These are phyloP conservation scores for Tritrichomonas foetus DNA, from an alignment of 208 protist genomes.

Conservation along the genomic window DNA sequence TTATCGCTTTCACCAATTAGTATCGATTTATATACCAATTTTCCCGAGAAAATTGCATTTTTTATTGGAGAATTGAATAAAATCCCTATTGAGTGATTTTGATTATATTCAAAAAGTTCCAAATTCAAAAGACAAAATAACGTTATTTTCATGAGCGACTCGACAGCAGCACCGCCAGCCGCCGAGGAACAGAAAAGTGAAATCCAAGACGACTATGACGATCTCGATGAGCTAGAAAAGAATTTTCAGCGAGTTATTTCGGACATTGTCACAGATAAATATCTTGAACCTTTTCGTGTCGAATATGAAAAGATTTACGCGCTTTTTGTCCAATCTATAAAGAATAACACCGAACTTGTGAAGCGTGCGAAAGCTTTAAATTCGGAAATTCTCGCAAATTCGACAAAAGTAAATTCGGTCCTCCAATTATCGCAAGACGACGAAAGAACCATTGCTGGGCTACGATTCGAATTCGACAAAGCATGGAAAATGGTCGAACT, in stretches of 20 bases:
- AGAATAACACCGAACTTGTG: constrained; percentile 86
- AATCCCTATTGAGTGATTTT: no score
- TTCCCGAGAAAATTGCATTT: no score
- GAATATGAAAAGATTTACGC: constrained; percentile 95
- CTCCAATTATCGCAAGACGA: constrained; percentile 87
- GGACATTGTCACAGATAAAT: constrained; percentile 77
- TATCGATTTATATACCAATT: no score
- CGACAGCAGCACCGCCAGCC: no score
- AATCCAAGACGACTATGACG: constrained; percentile 48
- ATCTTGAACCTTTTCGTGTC: constrained; percentile 76
- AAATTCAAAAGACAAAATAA: no score
- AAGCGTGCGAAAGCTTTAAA: constrained; percentile 79
- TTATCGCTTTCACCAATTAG: no score
- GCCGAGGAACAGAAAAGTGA: no score
- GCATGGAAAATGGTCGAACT: constrained; percentile 92
- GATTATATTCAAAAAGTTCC: no score
- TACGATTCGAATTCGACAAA: constrained; percentile 69
- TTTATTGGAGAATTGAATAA: no score
- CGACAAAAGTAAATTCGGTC: constrained; percentile 82
- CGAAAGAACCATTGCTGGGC: constrained; percentile 76
- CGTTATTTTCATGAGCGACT: no score
- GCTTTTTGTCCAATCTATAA: constrained; percentile 84
- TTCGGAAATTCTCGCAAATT: constrained; percentile 80
- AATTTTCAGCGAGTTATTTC: constrained; percentile 75
- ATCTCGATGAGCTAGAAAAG: constrained; percentile 78